Percentiles rank a stretch among this genome's conserved stretches.
Conservation (phyloP, 352 stramenopile genomes). For the Globisporangium polare region DNA sequence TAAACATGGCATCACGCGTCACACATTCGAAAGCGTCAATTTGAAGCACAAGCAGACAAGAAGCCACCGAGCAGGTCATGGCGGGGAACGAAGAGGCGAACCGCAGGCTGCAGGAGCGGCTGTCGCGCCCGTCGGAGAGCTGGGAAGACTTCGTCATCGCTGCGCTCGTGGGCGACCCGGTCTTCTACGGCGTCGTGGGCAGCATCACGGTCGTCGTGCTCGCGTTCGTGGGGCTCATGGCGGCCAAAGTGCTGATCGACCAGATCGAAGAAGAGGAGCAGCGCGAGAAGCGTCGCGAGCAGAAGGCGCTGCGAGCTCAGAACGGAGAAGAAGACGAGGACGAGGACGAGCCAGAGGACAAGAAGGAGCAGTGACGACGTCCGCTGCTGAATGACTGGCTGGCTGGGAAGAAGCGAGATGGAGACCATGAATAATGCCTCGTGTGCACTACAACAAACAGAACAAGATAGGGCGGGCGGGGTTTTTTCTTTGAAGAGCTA, state of each 20-base stretch:
- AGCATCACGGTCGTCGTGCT: conserved; percentile 45
- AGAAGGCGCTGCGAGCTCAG: conserved; percentile 19
- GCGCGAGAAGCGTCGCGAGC: conserved; percentile 15
- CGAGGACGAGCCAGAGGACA: conserved; percentile 6
- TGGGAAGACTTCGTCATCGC: conserved; percentile 67
- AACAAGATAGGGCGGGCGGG: background rate
- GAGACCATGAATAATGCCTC: too few relatives aligned
- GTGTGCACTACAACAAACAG: background rate
- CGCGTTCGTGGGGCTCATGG: conserved; percentile 46
- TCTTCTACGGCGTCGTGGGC: conserved; percentile 48
- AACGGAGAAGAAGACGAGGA: conserved; percentile 16
- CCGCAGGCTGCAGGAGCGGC: conserved; percentile 35
- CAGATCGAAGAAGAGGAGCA: conserved; percentile 55
- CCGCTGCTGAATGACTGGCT: background rate
- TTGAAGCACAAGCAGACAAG: background rate
- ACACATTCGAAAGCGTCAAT: background rate
- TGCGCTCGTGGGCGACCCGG: conserved; percentile 51
- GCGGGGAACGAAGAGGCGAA: conserved; percentile 4
- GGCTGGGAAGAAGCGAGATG: too few relatives aligned
- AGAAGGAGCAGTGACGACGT: conserved; percentile 18
- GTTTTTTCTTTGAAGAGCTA: conserved; percentile 1
- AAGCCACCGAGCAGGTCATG: background rate
- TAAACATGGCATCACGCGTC: background rate
- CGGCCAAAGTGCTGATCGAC: conserved; percentile 53
- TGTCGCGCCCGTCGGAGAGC: conserved; percentile 50